Evolutionary conservation across 2,329 filamentous ascomycete genomes (phyloP).

Genomic region (Verticillium longisporum): DNA sequence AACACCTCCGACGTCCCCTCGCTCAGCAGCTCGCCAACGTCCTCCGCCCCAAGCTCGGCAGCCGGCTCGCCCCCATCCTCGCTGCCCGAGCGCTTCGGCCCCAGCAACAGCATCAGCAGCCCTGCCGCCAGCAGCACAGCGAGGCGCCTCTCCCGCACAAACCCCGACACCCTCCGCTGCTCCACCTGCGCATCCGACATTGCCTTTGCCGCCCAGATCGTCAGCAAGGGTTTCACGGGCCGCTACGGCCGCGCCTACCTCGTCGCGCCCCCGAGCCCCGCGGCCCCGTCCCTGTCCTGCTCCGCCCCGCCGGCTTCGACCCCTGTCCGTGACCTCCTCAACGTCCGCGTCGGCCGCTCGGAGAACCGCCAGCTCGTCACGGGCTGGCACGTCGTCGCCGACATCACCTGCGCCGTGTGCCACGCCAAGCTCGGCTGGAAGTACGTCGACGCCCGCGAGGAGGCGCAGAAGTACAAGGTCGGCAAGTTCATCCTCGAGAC

Average conservation of each 20-base stretch:
- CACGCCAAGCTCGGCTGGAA: conserved; percentile 57
- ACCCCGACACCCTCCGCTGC: conserved; percentile 53
- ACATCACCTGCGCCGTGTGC: conserved; percentile 54
- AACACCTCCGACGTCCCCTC: conserved; percentile 19
- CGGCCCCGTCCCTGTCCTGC: conserved; percentile 2
- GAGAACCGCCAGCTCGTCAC: conserved; percentile 55
- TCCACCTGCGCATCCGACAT: conserved; percentile 51
- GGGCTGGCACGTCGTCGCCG: conserved; percentile 56
- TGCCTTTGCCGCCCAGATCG: conserved; percentile 54
- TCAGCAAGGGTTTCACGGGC: conserved; percentile 61
- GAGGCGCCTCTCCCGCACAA: conserved; percentile 30
- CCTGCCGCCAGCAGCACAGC: neutral
- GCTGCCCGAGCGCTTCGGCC: conserved; percentile 15
- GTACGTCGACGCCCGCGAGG: conserved; percentile 56
- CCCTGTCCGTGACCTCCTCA: conserved; percentile 30
- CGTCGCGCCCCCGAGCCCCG: conserved; percentile 31
- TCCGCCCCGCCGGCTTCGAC: neutral
- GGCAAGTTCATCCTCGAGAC: conserved; percentile 64
- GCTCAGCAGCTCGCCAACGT: conserved; percentile 26
- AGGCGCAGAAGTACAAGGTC: conserved; percentile 58
- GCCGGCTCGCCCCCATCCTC: conserved; percentile 14
- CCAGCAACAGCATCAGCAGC: neutral
- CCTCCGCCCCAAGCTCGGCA: conserved; percentile 19
- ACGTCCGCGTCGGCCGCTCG: conserved; percentile 46
- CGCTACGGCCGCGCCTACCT: conserved; percentile 59